phyloP scores from a whole-genome alignment of 768 basidiomycete genomes.

The Mycena filopes region DNA sequence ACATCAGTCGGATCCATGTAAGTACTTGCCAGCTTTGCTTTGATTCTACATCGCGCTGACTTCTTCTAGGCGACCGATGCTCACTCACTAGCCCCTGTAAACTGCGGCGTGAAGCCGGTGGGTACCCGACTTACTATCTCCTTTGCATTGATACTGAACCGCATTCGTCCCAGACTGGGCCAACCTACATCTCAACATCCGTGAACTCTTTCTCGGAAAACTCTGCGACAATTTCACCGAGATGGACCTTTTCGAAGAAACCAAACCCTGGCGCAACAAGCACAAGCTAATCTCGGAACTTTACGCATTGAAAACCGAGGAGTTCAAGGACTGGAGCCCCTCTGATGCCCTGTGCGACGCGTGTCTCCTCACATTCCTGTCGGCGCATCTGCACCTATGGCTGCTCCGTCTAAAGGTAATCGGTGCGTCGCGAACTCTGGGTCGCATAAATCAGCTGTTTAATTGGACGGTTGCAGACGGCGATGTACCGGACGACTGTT shows the following conservation, averaged over 20 bases:
- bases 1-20: conserved; percentile 1
- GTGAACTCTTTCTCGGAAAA: conserved; percentile 5
- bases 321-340: conserved; percentile 37
- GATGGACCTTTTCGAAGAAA: conserved; percentile 4
- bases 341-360: conserved; percentile 44
- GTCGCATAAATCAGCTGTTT: not conserved
- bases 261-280: not conserved
- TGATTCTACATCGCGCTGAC: not conserved
- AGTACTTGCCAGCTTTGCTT: not conserved
- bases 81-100: not conserved
- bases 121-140: no score
- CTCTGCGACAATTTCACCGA: conserved; percentile 2
- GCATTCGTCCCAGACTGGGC: not conserved
- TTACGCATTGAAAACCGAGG: not conserved
- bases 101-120: conserved; percentile 6
- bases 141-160: no score
- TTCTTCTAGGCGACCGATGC: not conserved
- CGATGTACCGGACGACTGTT: conserved; percentile 39
- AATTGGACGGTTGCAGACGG: conserved; percentile 9
- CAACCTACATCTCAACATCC: conserved; percentile 1
- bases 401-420: conserved; percentile 35
- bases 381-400: conserved; percentile 42
- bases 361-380: conserved; percentile 41
- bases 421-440: conserved; percentile 19
- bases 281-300: conserved; percentile 6